Evolutionary conservation across 2,329 filamentous ascomycete genomes (phyloP).

Genomic region (Ceratocystis variospora): DNA sequence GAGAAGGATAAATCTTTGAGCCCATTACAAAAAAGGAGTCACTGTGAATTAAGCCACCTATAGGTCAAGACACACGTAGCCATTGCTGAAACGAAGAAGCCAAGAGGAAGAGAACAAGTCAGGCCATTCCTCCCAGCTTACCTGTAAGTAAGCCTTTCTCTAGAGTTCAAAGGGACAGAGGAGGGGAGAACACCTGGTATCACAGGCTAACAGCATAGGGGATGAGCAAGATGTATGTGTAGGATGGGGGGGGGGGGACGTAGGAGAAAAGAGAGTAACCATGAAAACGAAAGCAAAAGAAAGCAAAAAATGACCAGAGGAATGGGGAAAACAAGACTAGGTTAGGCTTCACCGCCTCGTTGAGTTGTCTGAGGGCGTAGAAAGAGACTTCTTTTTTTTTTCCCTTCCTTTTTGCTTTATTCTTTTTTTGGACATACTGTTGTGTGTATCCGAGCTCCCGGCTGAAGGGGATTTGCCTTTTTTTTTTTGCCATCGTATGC

Average conservation of each 20-base stretch:
- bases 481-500: not conserved
- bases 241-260: not conserved
- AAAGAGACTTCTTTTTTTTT: not conserved
- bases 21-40: not conserved
- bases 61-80: not conserved
- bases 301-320: not conserved
- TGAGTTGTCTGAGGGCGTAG: not conserved
- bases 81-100: not conserved
- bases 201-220: not conserved
- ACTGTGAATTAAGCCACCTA: not conserved
- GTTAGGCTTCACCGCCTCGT: conserved; percentile 6
- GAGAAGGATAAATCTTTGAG: not conserved
- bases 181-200: not conserved
- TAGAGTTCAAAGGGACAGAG: not conserved
- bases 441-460: not conserved
- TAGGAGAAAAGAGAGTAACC: not conserved
- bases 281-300: not conserved
- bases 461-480: not conserved
- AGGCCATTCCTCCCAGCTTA: not conserved
- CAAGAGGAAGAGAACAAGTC: not conserved
- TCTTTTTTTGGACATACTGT: not conserved
- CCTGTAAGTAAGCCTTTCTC: conserved; percentile 1
- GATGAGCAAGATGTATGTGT: not conserved
- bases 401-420: not conserved
- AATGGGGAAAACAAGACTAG: conserved; percentile 5